Base-by-base conservation (phyloP, 1,284 basidiomycete species). In the Microbotryum scabiosae region DNA sequence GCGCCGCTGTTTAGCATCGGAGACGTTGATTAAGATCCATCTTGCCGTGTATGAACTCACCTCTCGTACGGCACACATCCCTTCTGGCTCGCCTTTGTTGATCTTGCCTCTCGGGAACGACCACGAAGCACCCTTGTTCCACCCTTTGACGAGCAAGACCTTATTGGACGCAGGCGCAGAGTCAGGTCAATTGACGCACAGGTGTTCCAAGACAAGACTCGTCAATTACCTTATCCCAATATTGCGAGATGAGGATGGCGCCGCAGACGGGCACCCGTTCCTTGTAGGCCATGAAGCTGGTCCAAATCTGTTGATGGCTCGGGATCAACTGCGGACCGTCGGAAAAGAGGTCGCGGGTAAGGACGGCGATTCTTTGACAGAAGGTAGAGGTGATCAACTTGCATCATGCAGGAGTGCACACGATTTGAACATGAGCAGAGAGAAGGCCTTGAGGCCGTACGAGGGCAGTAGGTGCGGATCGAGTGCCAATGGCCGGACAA, bases 61-160 rank as follows among this genome's bases (percentile, higher is more conserved):
- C 80, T 97, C 93, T 73, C 93, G 84, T 62, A 89, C 81, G 7
- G 93, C 93, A 76, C 93, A 96, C 69, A 82, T 82, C 66, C 84
- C 80, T 67, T 86, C 82, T 48, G 85, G 83, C 76, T 97, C 92
- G 64, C 87, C 82, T 74, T 94, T 86, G 72, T 99, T 99, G 76
- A 98, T 98, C 78, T 99, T 99, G 56, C 96, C 96, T 74, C 96
- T 91, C 2, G 96, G 96, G 75, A 98, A 99, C 30, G 90, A 89
- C 96, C 96, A 99, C 5, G 91, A 89, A 6, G 94, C 88, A 26
- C 86, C 90, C 25, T 89, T 85, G 76, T 97, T 97, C 90, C 90
- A 98, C 5, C 96, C 96, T 75, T 97, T 94, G 55, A 99, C 92
- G 64, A 97, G 82, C 20, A 97, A 79, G 72, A 87, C 90, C 89